Evolutionary conservation across 1,284 basidiomycete genomes (phyloP).

Genomic region (Moesziomyces aphidis): DNA sequence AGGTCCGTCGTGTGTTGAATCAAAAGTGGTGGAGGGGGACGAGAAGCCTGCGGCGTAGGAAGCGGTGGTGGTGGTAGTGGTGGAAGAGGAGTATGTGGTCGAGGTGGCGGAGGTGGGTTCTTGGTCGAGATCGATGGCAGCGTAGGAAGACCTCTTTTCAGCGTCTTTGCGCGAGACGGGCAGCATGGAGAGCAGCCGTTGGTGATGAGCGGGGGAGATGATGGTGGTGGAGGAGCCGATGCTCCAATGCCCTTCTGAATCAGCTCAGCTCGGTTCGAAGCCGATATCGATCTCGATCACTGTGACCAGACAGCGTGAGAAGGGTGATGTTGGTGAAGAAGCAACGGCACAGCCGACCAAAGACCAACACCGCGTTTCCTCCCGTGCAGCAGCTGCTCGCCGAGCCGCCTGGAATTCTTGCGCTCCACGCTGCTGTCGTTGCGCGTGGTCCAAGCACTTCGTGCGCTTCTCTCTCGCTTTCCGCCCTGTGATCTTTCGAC

Average conservation of each 20-base stretch:
- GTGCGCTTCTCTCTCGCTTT: neutral
- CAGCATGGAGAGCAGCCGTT: conserved; percentile 34
- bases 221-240: conserved; percentile 1
- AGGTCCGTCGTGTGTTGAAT: conserved; percentile 21
- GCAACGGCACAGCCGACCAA: neutral
- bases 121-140: conserved; percentile 25
- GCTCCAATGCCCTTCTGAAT: conserved; percentile 1
- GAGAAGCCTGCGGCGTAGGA: conserved; percentile 16
- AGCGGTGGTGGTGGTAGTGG: conserved; percentile 4
- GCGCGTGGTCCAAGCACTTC: conserved; percentile 18
- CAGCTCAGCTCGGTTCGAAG: neutral
- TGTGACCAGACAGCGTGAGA: too few relatives aligned
- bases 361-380: conserved; percentile 3
- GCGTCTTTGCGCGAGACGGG: conserved; percentile 39
- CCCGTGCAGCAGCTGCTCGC: conserved; percentile 2
- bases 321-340: too few relatives aligned
- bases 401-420: conserved; percentile 10
- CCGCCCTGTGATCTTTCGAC: conserved; percentile 1
- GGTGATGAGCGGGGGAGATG: neutral
- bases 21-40: conserved; percentile 12
- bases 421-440: conserved; percentile 7
- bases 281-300: too few relatives aligned
- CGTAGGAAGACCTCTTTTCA: conserved; percentile 36
- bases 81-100: conserved; percentile 4
- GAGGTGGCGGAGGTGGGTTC: neutral